A percentile compares a stretch with the other conserved stretches of the same genome.
Evolutionary conservation across 2,329 filamentous ascomycete species (phyloP).

Genomic region (Falciphora oryzae): DNA sequence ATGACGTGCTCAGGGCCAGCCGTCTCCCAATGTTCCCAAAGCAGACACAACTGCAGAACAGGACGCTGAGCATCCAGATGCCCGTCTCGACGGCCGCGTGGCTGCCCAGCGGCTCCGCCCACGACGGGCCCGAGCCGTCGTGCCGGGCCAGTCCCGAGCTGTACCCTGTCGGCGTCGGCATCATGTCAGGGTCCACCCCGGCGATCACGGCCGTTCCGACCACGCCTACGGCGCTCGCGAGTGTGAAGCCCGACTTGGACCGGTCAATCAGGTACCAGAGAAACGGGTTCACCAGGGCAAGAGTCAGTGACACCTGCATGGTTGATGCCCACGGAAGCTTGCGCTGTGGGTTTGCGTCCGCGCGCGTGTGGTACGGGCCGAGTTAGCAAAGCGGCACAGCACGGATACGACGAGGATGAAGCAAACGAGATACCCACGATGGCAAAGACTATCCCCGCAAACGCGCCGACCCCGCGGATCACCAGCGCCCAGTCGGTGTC

Average conservation of each 20-base stretch:
- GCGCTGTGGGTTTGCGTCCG: conserved; percentile 47
- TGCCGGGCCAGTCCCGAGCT: not conserved
- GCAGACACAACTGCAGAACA: conserved; percentile 92
- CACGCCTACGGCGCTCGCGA: conserved; percentile 69
- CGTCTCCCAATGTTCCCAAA: conserved; percentile 92
- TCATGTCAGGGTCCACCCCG: conserved; percentile 68
- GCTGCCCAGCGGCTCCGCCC: conserved; percentile 21
- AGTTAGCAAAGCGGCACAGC: not conserved
- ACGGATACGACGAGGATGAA: not conserved
- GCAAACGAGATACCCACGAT: conserved; percentile 59
- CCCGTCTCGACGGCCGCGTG: conserved; percentile 63
- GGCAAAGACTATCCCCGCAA: conserved; percentile 56
- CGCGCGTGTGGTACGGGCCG: no score
- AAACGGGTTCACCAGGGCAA: conserved; percentile 86
- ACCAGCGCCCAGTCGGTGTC: conserved; percentile 68
- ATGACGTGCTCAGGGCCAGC: conserved; percentile 52
- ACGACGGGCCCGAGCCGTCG: not conserved
- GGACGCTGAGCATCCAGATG: conserved; percentile 86
- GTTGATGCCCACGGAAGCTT: conserved; percentile 91
- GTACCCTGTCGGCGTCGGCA: conserved; percentile 57
- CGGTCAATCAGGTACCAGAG: conserved; percentile 96
- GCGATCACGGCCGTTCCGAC: conserved; percentile 69
- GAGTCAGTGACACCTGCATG: conserved; percentile 83
- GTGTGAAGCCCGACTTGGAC: conserved; percentile 74
- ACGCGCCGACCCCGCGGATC: conserved; percentile 52